phyloP scores from a whole-genome alignment of 768 basidiomycete species.

The Amanita fuliginea region DNA sequence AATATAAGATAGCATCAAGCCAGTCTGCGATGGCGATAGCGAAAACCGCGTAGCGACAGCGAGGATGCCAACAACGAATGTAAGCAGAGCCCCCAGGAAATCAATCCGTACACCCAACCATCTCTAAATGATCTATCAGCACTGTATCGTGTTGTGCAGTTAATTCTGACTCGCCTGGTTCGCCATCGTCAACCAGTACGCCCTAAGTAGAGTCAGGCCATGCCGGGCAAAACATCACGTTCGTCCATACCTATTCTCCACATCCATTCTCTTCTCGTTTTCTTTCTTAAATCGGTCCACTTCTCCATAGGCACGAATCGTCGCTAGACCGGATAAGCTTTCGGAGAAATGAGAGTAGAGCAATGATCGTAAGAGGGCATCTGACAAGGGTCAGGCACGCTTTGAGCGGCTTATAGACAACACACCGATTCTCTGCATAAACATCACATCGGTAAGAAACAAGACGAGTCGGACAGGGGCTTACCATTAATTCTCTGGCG shows the following conservation, averaged over 20 bases:
- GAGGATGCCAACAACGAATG: slow-evolving; percentile 72
- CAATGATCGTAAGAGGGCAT: slow-evolving; percentile 77
- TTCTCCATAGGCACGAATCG: slow-evolving; percentile 84
- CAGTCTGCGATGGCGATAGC: slow-evolving; percentile 72
- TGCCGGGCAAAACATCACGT: not conserved
- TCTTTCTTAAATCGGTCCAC: slow-evolving; percentile 61
- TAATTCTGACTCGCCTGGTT: slow-evolving; percentile 44
- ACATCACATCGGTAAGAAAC: not conserved
- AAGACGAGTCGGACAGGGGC: slow-evolving; percentile 6
- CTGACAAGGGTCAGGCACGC: slow-evolving; percentile 20
- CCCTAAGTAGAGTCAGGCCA: slow-evolving; percentile 25
- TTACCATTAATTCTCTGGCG: slow-evolving; percentile 77
- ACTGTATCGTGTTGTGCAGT: not conserved
- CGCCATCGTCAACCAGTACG: slow-evolving; percentile 78
- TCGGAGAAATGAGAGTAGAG: slow-evolving; percentile 92
- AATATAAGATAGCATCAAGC: slow-evolving; percentile 71
- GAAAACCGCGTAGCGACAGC: slow-evolving; percentile 62
- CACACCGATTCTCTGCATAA: slow-evolving; percentile 40
- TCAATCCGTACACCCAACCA: slow-evolving; percentile 92
- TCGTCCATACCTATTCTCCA: slow-evolving; percentile 63
- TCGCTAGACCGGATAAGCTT: slow-evolving; percentile 75
- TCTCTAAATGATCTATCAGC: slow-evolving; percentile 26
- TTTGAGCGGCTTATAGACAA: not conserved
- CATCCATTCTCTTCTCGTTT: slow-evolving; percentile 66
- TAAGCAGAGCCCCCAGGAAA: slow-evolving; percentile 60